phyloP scores from a whole-genome alignment of 257 asterid genomes.

The Solanum stenotomum region DNA sequence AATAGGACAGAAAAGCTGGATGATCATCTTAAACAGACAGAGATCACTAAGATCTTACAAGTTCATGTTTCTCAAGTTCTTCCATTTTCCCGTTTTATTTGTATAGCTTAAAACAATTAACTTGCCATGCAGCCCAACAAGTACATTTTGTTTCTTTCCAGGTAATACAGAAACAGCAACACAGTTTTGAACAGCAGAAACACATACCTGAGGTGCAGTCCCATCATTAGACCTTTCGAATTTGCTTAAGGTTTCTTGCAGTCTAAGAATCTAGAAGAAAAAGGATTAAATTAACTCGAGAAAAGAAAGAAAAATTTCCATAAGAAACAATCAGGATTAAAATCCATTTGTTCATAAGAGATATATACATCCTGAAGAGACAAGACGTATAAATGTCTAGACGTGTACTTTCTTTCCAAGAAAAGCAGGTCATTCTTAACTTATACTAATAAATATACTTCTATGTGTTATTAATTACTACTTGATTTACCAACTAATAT shows the following conservation, averaged over 20 bases:
- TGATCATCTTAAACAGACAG: neutral
- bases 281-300: neutral
- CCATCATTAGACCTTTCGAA: constrained; percentile 84
- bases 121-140: neutral
- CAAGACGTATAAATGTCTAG: neutral
- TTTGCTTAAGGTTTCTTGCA: constrained; percentile 89
- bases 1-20: neutral
- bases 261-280: constrained; percentile 69
- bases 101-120: neutral
- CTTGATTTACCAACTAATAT: neutral
- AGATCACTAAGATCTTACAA: neutral
- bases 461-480: neutral
- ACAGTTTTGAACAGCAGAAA: neutral
- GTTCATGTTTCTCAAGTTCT: neutral
- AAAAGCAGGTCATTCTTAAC: neutral
- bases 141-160: neutral
- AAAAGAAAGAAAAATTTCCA: neutral
- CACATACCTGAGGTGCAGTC: constrained; percentile 82
- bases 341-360: neutral
- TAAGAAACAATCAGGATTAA: constrained; percentile 8
- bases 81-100: neutral
- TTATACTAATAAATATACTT: neutral
- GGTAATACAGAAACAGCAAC: neutral
- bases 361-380: neutral
- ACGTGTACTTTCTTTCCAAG: neutral